phyloP scores from a whole-genome alignment of 2,329 filamentous ascomycete species.

The Xylariaceae sp. region DNA sequence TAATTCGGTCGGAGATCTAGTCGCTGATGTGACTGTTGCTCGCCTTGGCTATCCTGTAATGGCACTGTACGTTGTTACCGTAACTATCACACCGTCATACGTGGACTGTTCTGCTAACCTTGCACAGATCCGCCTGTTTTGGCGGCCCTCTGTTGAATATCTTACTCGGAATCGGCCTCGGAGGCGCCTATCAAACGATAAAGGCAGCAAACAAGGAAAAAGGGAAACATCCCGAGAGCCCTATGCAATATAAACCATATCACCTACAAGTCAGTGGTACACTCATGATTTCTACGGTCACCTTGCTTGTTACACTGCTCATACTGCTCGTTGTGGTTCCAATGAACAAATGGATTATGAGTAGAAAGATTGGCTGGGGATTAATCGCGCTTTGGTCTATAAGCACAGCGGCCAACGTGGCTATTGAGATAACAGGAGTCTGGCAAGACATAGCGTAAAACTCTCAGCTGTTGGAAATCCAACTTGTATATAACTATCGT shows the following conservation, averaged over 20 bases:
- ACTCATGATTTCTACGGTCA: constrained; percentile 82
- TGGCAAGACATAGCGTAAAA: constrained; percentile 45
- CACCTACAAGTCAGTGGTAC: constrained; percentile 83
- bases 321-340: constrained; percentile 81
- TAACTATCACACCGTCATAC: neutral
- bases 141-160: constrained; percentile 99
- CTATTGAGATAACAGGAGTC: constrained; percentile 70
- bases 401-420: constrained; percentile 80
- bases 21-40: constrained; percentile 93
- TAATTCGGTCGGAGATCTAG: constrained; percentile 90
- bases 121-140: constrained; percentile 78
- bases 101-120: constrained; percentile 26
- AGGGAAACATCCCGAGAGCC: constrained; percentile 65
- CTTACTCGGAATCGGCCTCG: constrained; percentile 88
- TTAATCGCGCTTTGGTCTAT: constrained; percentile 79
- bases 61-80: constrained; percentile 63
- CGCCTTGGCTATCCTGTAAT: constrained; percentile 94
- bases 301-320: constrained; percentile 77
- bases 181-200: constrained; percentile 85
- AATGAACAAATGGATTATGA: constrained; percentile 84
- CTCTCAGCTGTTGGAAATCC: constrained; percentile 2
- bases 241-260: constrained; percentile 74
- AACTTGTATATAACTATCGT: constrained; percentile 10
- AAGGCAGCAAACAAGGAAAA: constrained; percentile 67
- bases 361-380: constrained; percentile 76